phyloP scores from a whole-genome alignment of 805 yeast species.

The Wickerhamiella kazuoi region DNA sequence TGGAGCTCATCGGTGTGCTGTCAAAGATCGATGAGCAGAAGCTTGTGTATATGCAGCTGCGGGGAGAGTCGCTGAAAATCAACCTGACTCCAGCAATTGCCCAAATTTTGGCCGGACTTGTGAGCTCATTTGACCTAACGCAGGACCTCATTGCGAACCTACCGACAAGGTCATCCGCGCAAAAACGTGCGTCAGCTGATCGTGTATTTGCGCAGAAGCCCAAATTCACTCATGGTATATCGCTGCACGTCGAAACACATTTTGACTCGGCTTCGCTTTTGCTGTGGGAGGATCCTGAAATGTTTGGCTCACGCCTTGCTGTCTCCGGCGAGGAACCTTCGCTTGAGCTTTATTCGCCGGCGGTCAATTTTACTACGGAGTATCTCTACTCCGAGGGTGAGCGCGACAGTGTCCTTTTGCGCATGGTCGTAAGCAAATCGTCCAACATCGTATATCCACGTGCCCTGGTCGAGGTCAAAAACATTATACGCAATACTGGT shows the following conservation, averaged over 20 bases:
- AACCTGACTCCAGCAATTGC: constrained; percentile 15
- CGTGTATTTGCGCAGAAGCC: background rate
- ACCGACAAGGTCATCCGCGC: background rate
- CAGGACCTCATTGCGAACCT: background rate
- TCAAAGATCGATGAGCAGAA: constrained; percentile 3
- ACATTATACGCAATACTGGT: constrained; percentile 25
- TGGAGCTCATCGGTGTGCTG: constrained; percentile 11
- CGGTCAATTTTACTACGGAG: constrained; percentile 38
- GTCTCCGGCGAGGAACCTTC: constrained; percentile 10
- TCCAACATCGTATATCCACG: constrained; percentile 51
- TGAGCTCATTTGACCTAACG: constrained; percentile 25
- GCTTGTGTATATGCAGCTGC: constrained; percentile 9
- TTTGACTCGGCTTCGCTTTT: constrained; percentile 11
- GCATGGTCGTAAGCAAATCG: constrained; percentile 22
- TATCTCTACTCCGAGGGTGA: constrained; percentile 24
- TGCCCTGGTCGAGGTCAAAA: constrained; percentile 44
- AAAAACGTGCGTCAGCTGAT: background rate
- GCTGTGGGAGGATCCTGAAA: constrained; percentile 17
- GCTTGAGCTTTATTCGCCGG: constrained; percentile 55
- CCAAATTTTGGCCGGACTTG: constrained; percentile 32
- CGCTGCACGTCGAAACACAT: constrained; percentile 1
- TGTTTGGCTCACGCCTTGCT: background rate
- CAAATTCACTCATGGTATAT: constrained; percentile 1
- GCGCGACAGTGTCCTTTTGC: constrained; percentile 1
- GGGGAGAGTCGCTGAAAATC: constrained; percentile 17